Evolutionary conservation across 2,329 filamentous ascomycete genomes (phyloP), one percentile per base, ranked within the genome.

Genomic region (Fusarium sp.): DNA sequence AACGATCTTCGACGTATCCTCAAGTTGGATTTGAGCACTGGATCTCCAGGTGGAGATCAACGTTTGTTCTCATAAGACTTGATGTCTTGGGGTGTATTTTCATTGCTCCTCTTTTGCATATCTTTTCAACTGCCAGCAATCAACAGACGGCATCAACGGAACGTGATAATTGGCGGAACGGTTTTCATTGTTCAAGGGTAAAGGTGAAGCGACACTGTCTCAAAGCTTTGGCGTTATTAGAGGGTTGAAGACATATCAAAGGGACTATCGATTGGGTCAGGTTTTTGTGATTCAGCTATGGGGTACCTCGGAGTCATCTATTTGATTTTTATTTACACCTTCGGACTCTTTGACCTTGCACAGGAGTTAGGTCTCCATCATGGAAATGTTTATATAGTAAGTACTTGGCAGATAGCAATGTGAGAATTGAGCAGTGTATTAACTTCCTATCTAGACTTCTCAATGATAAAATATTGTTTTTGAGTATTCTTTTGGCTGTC

Each of bases 1-100:
- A 83, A 87, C 50, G 82, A 82, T 66, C 82, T 88, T 57, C 82
- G 85, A 47, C 82, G 84, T 60, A 83, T 88, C 55, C 78, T 88
- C 63, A 88, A 87, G 61, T 61, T 83, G 28, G 77, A 81, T 59
- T 52, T 77, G 55, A 59, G 70, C n/a, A 53, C 75, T 20, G 74
- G 75, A 23, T 67, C 74, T 39, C 49, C 74, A 7, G 56, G 57
- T 41, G 37, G 71, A 29, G 56, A 74, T 24, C 71, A 64, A 18
- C 73, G 71, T 57, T 68, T 76, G 35, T 72, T 77, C 63, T 76
- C 74, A 41, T 75, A 71, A 64, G 46, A 33, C 41, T 49, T 33
- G 29, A 41, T 50, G 43, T 52, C 47, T 54, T 31, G 26, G 39
- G 48, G 57, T 60, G 60, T 39, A 52, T 73, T 64, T 65, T 67